These are phyloP conservation scores for Cordyceps cateniannulata DNA, from an alignment of 2,329 filamentous ascomycete genomes.

Conservation along the genomic window DNA sequence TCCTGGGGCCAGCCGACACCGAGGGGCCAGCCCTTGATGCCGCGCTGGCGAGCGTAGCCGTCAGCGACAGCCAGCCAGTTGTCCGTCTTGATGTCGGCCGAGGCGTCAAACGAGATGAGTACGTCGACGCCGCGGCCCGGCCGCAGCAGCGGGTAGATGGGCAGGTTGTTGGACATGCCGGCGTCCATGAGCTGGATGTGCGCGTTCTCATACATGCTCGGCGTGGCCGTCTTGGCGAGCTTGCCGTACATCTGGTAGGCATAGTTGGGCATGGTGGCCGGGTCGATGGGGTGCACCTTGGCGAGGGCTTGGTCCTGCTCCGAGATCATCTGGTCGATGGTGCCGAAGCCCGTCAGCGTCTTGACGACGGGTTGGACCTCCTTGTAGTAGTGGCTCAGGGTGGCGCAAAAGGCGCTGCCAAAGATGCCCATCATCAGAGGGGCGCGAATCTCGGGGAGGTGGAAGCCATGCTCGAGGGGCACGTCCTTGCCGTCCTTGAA, in stretches of 20 bases:
- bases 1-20: constrained; percentile 86
- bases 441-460: constrained; percentile 76
- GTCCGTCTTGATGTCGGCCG: constrained; percentile 84
- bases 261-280: constrained; percentile 85
- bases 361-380: constrained; percentile 80
- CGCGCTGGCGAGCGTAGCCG: constrained; percentile 83
- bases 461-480: constrained; percentile 54
- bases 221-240: constrained; percentile 70
- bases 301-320: constrained; percentile 77
- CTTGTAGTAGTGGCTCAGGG: constrained; percentile 90
- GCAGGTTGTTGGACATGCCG: constrained; percentile 97
- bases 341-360: constrained; percentile 65
- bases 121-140: constrained; percentile 86
- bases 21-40: constrained; percentile 89
- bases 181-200: constrained; percentile 90
- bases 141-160: constrained; percentile 87
- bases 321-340: constrained; percentile 76
- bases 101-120: constrained; percentile 88
- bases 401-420: constrained; percentile 94
- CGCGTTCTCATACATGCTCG: constrained; percentile 62
- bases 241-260: constrained; percentile 71
- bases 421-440: constrained; percentile 90
- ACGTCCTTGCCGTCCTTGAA: constrained; percentile 61
- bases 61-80: constrained; percentile 96
- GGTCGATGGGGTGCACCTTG: constrained; percentile 92